Base-by-base conservation (phyloP, 202 grass and related monocot species). In the Dendrocalamus latiflorus region DNA sequence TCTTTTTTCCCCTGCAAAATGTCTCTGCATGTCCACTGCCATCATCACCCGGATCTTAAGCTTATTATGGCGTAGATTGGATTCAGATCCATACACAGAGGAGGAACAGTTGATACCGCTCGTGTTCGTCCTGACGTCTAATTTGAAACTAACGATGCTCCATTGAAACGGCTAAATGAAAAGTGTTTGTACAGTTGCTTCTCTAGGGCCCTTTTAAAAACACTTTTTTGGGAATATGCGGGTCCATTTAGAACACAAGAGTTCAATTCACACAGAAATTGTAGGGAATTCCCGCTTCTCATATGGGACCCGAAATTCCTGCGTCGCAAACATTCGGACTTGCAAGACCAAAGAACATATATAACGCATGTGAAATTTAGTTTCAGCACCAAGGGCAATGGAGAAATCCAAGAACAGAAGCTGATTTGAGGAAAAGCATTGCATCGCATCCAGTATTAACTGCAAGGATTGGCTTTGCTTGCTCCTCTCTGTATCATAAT, bases 351-450 rank as follows among this genome's bases (percentile, higher is more conserved):
- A 21, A 55, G 8, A 21, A 55, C 20, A 10, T n/a, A 21, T n/a
- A n/a, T n/a, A 54, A 8, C 26, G 61, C 36, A 1, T 64, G 61
- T 18, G 9, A 28, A 28, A 28, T 28, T 55, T 70, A 5, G 24
- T 53, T 56, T 45, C 84, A 86, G 84, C 88, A 2, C 88, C 88
- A 15, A 70, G 80, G 53, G 75, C 80, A 20, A 80, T 65, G 84
- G 84, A 83, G 59, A 84, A 87, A 79, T 70, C 53, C 84, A 80
- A 71, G 68, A 90, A 49, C 84, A 80, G 8, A 47, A 80, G 75
- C 62, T 80, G 74, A 82, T 14, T 14, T 20, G 54, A 79, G 6
- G 5, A 64, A 57, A 58, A 24, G 3, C 12, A 11, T 4, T 1
- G 8, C 62, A 12, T 33, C 0, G 6, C 4, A 21, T 54, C 80